Evolutionary conservation across 2,329 filamentous ascomycete genomes (phyloP), one percentile per base, ranked within the genome.

Genomic region (Claviceps sp.): DNA sequence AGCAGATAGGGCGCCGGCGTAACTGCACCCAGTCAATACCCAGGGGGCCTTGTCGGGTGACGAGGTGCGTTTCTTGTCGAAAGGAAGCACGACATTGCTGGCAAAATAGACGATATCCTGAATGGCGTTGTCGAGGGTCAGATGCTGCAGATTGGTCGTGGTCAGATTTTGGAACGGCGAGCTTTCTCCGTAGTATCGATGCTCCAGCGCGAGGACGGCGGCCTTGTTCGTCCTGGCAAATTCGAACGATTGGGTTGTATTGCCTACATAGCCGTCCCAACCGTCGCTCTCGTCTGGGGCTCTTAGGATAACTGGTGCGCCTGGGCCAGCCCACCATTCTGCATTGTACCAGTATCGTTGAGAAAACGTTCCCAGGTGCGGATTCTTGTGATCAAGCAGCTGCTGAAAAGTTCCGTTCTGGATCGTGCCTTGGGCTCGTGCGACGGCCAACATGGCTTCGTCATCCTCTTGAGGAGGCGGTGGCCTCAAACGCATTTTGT

Each of bases 341-440:
- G 81, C 78, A 62, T 90, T 86, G 60, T 88, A 88, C 81, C 82
- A 91, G 70, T 90, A 94, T 11, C 86, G 78, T 49, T 88, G 72
- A 38, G 77, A 66, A 65, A 89, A 93, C 2, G 70, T 78, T 38
- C 67, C 82, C 8, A 77, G 62, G 14, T 64, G 64, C 1, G 77
- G 76, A 57, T 79, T 66, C 5, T 69, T 64, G 61, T 84, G 79
- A 59, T 83, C 78, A 48, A 82, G 74, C 50, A 76, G 66, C 61
- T 82, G 79, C 54, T 74, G 61, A 54, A 80, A 81, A 42, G 43
- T 47, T 3, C 8, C 41, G 20, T 5, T 22, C 41, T 24, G 20
- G 41, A 43, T 14, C 5, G 4, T 13, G 22, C 41, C 41, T 22
- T 16, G 18, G 4, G 18, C 18, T 22, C 9, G 11, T 14, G 41